A percentile compares a stretch with the other conserved stretches of the same genome.
These are phyloP conservation scores for Arbutus unedo DNA, from an alignment of 148 eudicot species.

Conservation along the genomic window DNA sequence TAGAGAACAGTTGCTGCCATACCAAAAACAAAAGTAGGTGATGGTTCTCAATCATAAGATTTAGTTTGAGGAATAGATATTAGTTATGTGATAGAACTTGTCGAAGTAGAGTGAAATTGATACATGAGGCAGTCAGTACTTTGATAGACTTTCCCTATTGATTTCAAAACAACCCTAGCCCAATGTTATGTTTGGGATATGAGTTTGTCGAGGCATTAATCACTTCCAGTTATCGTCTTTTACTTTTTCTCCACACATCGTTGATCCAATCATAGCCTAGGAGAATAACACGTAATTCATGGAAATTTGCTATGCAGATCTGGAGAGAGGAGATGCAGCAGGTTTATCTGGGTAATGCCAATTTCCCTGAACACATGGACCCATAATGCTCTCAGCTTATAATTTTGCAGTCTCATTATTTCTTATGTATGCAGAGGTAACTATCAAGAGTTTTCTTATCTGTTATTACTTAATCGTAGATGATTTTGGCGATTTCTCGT, in stretches of 20 bases:
- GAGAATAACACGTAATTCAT: background rate
- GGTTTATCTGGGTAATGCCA: slow-evolving; percentile 76
- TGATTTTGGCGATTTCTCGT: background rate
- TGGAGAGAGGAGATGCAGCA: slow-evolving; percentile 99
- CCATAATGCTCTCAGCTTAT: slow-evolving; percentile 29
- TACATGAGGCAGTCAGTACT: background rate
- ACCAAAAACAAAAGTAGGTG: background rate
- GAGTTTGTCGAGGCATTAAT: background rate
- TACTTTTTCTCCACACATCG: background rate
- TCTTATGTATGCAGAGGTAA: slow-evolving; percentile 18
- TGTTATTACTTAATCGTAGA: background rate
- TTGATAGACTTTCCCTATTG: background rate
- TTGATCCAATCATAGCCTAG: background rate
- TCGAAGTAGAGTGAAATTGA: background rate
- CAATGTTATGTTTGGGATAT: background rate
- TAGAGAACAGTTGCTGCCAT: background rate
- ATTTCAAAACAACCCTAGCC: background rate
- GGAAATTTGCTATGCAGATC: slow-evolving; percentile 46
- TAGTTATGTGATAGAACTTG: background rate
- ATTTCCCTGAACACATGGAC: slow-evolving; percentile 56
- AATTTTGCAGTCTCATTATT: background rate
- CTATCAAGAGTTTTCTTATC: background rate
- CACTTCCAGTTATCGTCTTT: background rate
- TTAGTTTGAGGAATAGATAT: background rate
- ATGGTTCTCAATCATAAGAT: background rate